A percentile compares a stretch with the other conserved stretches of the same genome.
Evolutionary conservation across 176 grass and related monocot species (phyloP).

Genomic region (Themeda triandra): DNA sequence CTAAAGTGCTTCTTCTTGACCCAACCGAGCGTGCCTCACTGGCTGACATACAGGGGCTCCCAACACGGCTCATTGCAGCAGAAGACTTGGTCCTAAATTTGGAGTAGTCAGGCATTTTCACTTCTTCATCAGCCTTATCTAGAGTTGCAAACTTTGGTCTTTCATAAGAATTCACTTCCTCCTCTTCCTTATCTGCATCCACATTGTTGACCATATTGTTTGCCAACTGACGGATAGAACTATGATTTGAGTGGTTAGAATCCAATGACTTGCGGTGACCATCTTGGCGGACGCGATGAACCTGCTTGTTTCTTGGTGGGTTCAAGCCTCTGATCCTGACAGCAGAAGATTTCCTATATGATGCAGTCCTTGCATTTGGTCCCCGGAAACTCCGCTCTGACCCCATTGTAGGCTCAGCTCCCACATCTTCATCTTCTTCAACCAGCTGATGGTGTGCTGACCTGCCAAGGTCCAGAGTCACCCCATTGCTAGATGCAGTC

Average conservation of each 20-base stretch:
- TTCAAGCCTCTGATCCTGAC: conserved; percentile 84
- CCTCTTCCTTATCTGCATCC: conserved; percentile 59
- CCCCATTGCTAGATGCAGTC: conserved; percentile 68
- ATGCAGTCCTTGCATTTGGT: conserved; percentile 48
- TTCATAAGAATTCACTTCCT: conserved; percentile 68
- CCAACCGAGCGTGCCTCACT: conserved; percentile 61
- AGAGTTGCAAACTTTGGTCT: conserved; percentile 27
- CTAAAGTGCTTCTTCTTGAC: conserved; percentile 42
- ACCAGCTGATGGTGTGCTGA: conserved; percentile 42
- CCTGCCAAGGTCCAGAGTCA: conserved; percentile 41
- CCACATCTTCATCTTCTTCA: conserved; percentile 56
- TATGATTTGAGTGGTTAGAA: conserved; percentile 57
- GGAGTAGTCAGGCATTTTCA: conserved; percentile 31
- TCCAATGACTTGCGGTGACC: conserved; percentile 55
- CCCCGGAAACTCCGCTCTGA: conserved; percentile 53
- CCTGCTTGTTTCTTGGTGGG: conserved; percentile 59
- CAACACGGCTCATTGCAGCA: conserved; percentile 54
- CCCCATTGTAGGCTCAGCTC: conserved; percentile 48
- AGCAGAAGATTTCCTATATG: conserved; percentile 58
- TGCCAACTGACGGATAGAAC: conserved; percentile 32
- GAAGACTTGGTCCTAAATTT: conserved; percentile 61
- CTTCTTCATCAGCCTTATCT: conserved; percentile 38
- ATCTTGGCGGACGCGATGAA: conserved; percentile 54
- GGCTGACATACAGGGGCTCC: conserved; percentile 73
- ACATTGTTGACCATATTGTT: conserved; percentile 52